Conservation (phyloP, 2,329 filamentous ascomycete species). For the Colletotrichum neosansevieriae region DNA sequence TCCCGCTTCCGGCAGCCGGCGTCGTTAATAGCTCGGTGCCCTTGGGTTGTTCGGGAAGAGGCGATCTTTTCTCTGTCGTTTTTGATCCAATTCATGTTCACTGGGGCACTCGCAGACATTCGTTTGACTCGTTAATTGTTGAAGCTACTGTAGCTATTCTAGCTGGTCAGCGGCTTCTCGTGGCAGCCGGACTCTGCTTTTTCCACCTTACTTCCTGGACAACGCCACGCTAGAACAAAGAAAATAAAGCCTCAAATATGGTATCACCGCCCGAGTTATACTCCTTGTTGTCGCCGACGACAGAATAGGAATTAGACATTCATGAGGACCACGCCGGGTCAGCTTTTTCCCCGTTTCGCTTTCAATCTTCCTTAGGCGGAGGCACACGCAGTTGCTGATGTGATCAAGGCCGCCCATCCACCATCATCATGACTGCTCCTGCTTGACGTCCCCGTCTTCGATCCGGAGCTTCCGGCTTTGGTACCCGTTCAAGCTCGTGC, state of each 20-base stretch:
- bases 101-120: neutral
- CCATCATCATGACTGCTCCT: constrained; percentile 43
- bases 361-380: neutral
- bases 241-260: constrained; percentile 38
- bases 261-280: constrained; percentile 40
- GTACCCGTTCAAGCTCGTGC: constrained; percentile 62
- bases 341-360: constrained; percentile 1
- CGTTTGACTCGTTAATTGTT: constrained; percentile 36
- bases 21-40: too few relatives aligned
- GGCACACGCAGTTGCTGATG: neutral
- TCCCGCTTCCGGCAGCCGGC: too few relatives aligned
- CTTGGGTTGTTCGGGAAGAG: too few relatives aligned
- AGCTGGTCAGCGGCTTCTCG: constrained; percentile 3
- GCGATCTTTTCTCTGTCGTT: too few relatives aligned
- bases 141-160: constrained; percentile 31
- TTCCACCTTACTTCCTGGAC: constrained; percentile 25
- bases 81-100: neutral
- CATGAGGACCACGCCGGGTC: constrained; percentile 39
- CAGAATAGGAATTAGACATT: constrained; percentile 40
- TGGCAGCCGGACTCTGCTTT: constrained; percentile 16
- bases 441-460: constrained; percentile 37
- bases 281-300: constrained; percentile 19
- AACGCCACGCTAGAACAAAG: constrained; percentile 39
- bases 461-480: constrained; percentile 52
- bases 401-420: neutral